These are phyloP conservation scores for Chlamydomonas schloesseri DNA, from an alignment of 139 green algal species.

Conservation along the genomic window DNA sequence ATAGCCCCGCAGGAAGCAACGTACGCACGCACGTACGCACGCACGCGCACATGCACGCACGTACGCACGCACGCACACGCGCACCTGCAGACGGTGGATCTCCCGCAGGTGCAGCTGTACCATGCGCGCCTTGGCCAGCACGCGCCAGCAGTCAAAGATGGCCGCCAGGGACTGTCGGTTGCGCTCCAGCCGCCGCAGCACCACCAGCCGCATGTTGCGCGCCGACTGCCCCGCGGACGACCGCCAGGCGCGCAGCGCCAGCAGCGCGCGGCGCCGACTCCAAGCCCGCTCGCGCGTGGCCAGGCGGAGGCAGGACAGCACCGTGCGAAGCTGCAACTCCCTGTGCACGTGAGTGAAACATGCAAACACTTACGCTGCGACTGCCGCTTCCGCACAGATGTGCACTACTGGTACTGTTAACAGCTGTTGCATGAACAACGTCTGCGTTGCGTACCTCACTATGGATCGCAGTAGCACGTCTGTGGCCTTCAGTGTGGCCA, in stretches of 20 bases:
- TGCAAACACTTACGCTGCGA: too few relatives aligned
- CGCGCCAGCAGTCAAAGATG: slow-evolving; percentile 26
- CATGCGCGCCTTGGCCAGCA: slow-evolving; percentile 31
- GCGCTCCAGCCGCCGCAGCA: not conserved
- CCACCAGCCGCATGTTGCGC: slow-evolving; percentile 20
- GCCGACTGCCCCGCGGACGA: not conserved
- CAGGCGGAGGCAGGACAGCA: not conserved
- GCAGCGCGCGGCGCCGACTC: not conserved
- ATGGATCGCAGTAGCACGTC: too few relatives aligned
- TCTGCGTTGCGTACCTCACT: too few relatives aligned
- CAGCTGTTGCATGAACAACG: too few relatives aligned
- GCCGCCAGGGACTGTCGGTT: not conserved
- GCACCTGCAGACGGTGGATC: slow-evolving; percentile 40
- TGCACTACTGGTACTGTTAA: too few relatives aligned
- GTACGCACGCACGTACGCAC: too few relatives aligned
- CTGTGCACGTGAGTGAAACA: not conserved
- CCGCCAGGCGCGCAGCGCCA: slow-evolving; percentile 34
- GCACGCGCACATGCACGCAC: too few relatives aligned
- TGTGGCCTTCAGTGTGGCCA: not conserved
- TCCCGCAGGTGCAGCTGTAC: slow-evolving; percentile 48
- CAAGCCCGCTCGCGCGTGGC: not conserved
- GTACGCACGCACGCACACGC: not conserved
- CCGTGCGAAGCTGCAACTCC: not conserved
- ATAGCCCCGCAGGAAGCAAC: too few relatives aligned
- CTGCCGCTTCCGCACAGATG: too few relatives aligned